These are phyloP conservation scores for Ceratocystis diversiconidia DNA, from an alignment of 2,329 filamentous ascomycete genomes.

Conservation along the genomic window DNA sequence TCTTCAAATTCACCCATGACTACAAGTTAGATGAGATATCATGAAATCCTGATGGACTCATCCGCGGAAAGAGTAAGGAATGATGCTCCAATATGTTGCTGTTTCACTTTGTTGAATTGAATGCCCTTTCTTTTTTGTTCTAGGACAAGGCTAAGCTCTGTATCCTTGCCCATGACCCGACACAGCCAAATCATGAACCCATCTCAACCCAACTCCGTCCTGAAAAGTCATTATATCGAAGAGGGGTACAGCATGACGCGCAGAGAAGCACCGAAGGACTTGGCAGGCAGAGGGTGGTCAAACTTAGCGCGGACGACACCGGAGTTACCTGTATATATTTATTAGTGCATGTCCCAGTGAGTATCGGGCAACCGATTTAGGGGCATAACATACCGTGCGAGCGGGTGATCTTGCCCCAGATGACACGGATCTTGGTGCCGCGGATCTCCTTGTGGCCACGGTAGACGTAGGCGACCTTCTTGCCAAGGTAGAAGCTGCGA, in stretches of 20 bases:
- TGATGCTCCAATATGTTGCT: constrained; percentile 14
- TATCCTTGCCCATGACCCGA: constrained; percentile 43
- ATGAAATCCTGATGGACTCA: not conserved
- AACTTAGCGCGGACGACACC: constrained; percentile 97
- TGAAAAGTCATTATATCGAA: constrained; percentile 62
- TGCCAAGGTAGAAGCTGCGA: constrained; percentile 82
- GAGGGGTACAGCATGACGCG: constrained; percentile 97
- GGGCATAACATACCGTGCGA: constrained; percentile 59
- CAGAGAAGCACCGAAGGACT: constrained; percentile 91
- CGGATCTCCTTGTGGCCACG: constrained; percentile 86
- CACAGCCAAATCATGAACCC: constrained; percentile 47
- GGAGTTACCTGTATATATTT: constrained; percentile 59
- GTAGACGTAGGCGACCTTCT: constrained; percentile 98
- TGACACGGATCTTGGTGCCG: constrained; percentile 96
- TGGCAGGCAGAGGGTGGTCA: constrained; percentile 85
- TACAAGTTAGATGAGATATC: not conserved
- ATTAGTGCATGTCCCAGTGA: constrained; percentile 8
- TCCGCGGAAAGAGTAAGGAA: not conserved
- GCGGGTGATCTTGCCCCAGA: constrained; percentile 97
- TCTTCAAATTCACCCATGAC: no score
- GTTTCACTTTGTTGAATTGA: constrained; percentile 19
- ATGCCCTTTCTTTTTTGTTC: constrained; percentile 31
- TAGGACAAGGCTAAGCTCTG: constrained; percentile 39
- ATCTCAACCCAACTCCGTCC: constrained; percentile 49
- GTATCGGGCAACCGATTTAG: not conserved